A percentile compares a stretch with the other conserved stretches of the same genome.
Evolutionary conservation across 306 rosid species (phyloP).

Genomic region (Cucurbita argyrosperma): DNA sequence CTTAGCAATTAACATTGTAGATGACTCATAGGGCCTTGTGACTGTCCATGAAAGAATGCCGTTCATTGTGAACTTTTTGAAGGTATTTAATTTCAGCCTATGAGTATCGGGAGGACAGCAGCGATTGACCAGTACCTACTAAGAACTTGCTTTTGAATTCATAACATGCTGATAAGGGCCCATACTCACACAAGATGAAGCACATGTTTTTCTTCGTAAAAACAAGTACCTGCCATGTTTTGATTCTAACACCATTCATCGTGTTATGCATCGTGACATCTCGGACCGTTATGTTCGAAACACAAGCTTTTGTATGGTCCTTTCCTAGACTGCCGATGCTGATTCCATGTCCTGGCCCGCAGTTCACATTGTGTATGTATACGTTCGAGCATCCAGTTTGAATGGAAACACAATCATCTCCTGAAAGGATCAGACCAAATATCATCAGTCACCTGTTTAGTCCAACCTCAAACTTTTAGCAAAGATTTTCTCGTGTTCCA

Average conservation of each 20-base stretch:
- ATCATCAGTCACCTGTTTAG: not conserved
- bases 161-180: too few species aligned
- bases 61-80: not conserved
- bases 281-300: slow-evolving; percentile 80
- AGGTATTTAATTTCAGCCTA: not conserved
- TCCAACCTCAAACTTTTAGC: not conserved
- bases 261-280: slow-evolving; percentile 78
- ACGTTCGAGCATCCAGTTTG: slow-evolving; percentile 92
- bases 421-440: slow-evolving; percentile 21
- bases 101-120: not conserved
- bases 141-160: too few species aligned
- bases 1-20: not conserved
- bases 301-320: slow-evolving; percentile 84
- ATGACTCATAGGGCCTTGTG: not conserved
- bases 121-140: too few species aligned
- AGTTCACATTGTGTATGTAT: slow-evolving; percentile 76
- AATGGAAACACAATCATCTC: slow-evolving; percentile 88
- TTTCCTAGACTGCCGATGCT: slow-evolving; percentile 92
- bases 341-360: slow-evolving; percentile 99
- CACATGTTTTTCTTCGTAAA: not conserved
- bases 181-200: too few species aligned
- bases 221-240: slow-evolving; percentile 90
- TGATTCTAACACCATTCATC: slow-evolving; percentile 93
- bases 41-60: not conserved
- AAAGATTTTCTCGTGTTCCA: not conserved